Evolutionary conservation across 371 early-diverging fungal species (phyloP).

Genomic region (Lichtheimia corymbifera): DNA sequence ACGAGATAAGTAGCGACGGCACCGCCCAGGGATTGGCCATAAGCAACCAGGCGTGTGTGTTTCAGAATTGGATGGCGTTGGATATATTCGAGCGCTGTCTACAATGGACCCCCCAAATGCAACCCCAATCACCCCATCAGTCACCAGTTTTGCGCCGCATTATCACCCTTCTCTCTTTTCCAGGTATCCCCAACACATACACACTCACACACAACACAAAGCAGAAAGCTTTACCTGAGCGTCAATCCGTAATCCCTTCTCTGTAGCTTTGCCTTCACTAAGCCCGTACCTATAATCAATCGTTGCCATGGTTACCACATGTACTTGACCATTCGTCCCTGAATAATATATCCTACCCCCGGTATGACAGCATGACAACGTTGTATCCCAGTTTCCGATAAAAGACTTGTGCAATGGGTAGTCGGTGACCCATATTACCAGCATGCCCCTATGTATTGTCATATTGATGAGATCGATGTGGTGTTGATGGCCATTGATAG

Average conservation of each 20-base stretch:
- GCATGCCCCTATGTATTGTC: conserved; percentile 74
- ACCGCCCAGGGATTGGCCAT: conserved; percentile 95
- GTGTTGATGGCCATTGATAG: no score
- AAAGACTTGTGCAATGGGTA: conserved; percentile 88
- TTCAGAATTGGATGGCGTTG: conserved; percentile 71
- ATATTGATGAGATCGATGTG: background rate
- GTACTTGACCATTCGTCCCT: no score
- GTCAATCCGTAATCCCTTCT: conserved; percentile 87
- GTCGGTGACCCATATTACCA: conserved; percentile 92
- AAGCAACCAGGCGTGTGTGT: conserved; percentile 80
- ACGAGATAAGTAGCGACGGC: conserved; percentile 91
- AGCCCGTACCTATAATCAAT: conserved; percentile 74
- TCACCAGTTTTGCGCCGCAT: no score
- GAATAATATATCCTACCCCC: conserved; percentile 72
- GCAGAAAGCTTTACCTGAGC: conserved; percentile 65
- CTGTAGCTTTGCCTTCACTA: conserved; percentile 84
- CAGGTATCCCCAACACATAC: background rate
- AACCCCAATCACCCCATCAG: background rate
- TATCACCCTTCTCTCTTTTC: no score
- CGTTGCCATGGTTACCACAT: background rate
- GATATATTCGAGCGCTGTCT: conserved; percentile 85
- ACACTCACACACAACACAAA: background rate
- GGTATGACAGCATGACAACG: conserved; percentile 92
- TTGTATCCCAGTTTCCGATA: conserved; percentile 72
- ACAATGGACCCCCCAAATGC: conserved; percentile 7